Evolutionary conservation across 768 basidiomycete genomes (phyloP), one percentile per base, ranked within the genome.

Genomic region (Lactifluus hygrophoroides): DNA sequence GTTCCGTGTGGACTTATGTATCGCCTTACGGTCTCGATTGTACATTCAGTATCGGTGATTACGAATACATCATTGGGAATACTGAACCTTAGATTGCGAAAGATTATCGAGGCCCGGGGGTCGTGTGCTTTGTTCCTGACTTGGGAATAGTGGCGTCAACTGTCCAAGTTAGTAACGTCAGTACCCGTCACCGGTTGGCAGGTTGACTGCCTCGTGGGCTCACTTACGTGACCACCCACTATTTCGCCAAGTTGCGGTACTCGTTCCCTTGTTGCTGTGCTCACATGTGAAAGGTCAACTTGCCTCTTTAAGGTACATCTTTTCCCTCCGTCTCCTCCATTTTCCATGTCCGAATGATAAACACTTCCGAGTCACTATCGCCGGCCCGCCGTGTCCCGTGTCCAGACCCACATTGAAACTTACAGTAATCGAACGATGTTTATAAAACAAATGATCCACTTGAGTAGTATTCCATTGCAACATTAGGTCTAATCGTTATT

Each of bases 41-140:
- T 48, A 28, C 14, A 34, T 13, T 9, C 75, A 72, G 9, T 72
- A 19, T 21, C 7, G 8, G 28, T 8, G 9, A 8, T 28, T 19
- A 49, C 19, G 50, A n/a, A 23, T 37, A 9, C 3, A 28, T 37
- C 25, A n/a, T 17, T 51, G 23, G 35, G 21, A 38, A 51, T n/a
- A 9, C 16, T 11, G 14, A 50, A 34, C 50, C 37, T 38, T 17
- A n/a, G 48, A 50, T 35, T 23, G 32, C 9, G 5, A 34, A 17
- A 4, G 3, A 7, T 8, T 10, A 21, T 17, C 16, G 13, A 11
- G 21, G 25, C n/a, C n/a, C n/a, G n/a, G n/a, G n/a, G n/a, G 49
- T 13, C 25, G 45, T 9, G n/a, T n/a, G n/a, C 25, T 3, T 14
- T 38, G 37, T 38, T 17, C 37, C 37, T 38, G 37, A 14, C 17